A percentile compares a stretch with the other conserved stretches of the same genome.
Evolutionary conservation across 176 grass and related monocot species (phyloP).

Genomic region (Oryza brachyantha): DNA sequence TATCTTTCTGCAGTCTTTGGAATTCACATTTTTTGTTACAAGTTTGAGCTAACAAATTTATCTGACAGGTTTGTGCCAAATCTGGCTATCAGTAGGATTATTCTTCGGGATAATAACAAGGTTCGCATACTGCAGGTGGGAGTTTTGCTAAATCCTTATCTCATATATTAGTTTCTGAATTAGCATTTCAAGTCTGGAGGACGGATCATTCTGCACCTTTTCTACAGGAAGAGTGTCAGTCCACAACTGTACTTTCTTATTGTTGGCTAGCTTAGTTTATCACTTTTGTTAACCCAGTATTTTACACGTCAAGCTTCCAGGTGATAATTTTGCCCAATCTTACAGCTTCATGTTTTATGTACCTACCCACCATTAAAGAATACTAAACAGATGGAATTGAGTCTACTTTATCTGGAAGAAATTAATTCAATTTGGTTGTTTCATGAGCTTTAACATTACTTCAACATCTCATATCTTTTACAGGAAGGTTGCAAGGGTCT

Average conservation of each 20-base stretch:
- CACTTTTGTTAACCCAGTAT: neutral
- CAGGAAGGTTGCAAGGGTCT: slow-evolving; percentile 97
- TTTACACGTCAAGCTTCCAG: neutral
- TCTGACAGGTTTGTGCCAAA: slow-evolving; percentile 87
- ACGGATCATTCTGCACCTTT: neutral
- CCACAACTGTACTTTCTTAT: neutral
- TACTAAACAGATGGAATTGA: neutral
- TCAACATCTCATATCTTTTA: slow-evolving; percentile 11
- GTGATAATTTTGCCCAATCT: neutral
- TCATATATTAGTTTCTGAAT: neutral
- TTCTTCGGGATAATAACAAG: slow-evolving; percentile 95
- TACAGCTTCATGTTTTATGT: neutral
- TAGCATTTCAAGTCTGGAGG: neutral
- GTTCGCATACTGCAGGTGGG: slow-evolving; percentile 94
- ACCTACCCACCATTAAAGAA: neutral
- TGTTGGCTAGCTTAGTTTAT: neutral
- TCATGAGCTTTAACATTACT: slow-evolving; percentile 2
- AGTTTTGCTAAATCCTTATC: neutral
- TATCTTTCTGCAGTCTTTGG: slow-evolving; percentile 27
- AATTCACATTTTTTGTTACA: slow-evolving; percentile 30
- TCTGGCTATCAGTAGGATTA: slow-evolving; percentile 89
- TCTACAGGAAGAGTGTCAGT: neutral
- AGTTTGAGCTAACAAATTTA: slow-evolving; percentile 37
- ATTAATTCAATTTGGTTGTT: neutral
- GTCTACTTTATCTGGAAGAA: neutral